Conservation (phyloP, 2,329 filamentous ascomycete genomes). For the Diatrype stigma region DNA sequence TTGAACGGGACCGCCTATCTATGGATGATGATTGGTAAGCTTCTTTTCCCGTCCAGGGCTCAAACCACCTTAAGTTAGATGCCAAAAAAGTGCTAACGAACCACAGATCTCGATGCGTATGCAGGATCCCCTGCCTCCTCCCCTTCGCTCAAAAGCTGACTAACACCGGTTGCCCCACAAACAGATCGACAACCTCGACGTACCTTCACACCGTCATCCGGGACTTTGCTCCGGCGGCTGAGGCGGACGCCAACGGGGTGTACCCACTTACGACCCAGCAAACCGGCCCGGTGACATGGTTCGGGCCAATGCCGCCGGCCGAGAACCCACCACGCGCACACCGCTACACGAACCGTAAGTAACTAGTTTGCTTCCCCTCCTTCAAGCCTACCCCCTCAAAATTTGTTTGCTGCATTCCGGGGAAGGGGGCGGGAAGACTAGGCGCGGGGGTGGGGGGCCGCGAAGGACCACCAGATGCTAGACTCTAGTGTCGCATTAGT, state of each 20-base stretch:
- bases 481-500: too few relatives aligned
- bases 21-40: constrained; percentile 26
- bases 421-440: too few relatives aligned
- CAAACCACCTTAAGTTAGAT: background rate
- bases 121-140: background rate
- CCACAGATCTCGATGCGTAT: constrained; percentile 27
- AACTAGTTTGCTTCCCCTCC: too few relatives aligned
- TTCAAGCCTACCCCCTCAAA: too few relatives aligned
- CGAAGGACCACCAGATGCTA: too few relatives aligned
- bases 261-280: constrained; percentile 18
- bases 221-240: constrained; percentile 23
- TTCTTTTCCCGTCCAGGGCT: too few relatives aligned
- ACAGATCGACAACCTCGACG: constrained; percentile 5
- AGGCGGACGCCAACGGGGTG: constrained; percentile 14
- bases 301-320: constrained; percentile 28
- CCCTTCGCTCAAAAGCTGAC: constrained; percentile 1
- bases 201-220: constrained; percentile 28
- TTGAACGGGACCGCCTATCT: constrained; percentile 20
- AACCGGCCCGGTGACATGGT: constrained; percentile 22
- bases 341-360: constrained; percentile 29
- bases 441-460: too few relatives aligned
- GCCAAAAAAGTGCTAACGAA: constrained; percentile 10
- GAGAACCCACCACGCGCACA: constrained; percentile 33
- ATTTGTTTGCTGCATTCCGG: too few relatives aligned
- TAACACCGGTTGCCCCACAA: background rate